A percentile compares a stretch with the other conserved stretches of the same genome.
These are phyloP conservation scores for Ophiostoma australiae DNA, from an alignment of 2,329 filamentous ascomycete genomes.

Conservation along the genomic window DNA sequence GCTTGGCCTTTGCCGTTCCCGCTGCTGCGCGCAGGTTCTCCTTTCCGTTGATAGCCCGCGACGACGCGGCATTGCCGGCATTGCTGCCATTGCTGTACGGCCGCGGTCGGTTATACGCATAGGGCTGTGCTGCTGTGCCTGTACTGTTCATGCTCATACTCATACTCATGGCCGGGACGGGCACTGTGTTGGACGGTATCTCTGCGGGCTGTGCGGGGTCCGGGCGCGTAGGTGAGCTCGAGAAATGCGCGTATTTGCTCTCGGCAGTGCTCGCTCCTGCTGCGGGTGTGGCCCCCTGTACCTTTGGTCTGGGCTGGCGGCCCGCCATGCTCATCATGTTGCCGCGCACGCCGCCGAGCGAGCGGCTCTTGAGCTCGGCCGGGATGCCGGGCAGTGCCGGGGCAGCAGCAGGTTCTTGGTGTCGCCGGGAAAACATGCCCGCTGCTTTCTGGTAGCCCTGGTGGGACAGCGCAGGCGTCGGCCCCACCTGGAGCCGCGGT, in stretches of 20 bases:
- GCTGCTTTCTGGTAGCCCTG: constrained; percentile 16
- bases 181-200: background rate
- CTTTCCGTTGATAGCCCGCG: background rate
- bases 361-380: constrained; percentile 38
- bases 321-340: constrained; percentile 32
- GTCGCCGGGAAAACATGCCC: constrained; percentile 7
- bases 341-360: constrained; percentile 34
- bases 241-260: constrained; percentile 50
- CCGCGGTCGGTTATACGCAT: constrained; percentile 18
- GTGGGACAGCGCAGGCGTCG: background rate
- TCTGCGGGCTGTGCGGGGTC: background rate
- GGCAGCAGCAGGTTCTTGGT: background rate
- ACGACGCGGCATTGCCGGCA: background rate
- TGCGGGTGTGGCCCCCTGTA: background rate
- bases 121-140: background rate
- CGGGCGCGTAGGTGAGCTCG: constrained; percentile 47
- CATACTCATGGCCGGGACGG: background rate
- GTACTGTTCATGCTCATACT: background rate
- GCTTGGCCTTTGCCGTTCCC: too few species aligned
- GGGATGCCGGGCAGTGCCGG: constrained; percentile 30
- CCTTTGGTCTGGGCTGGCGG: background rate
- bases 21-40: constrained; percentile 7
- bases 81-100: background rate
- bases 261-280: constrained; percentile 12
- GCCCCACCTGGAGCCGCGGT: background rate